Conservation (phyloP, 768 basidiomycete genomes). For the Tricholoma matsutake region DNA sequence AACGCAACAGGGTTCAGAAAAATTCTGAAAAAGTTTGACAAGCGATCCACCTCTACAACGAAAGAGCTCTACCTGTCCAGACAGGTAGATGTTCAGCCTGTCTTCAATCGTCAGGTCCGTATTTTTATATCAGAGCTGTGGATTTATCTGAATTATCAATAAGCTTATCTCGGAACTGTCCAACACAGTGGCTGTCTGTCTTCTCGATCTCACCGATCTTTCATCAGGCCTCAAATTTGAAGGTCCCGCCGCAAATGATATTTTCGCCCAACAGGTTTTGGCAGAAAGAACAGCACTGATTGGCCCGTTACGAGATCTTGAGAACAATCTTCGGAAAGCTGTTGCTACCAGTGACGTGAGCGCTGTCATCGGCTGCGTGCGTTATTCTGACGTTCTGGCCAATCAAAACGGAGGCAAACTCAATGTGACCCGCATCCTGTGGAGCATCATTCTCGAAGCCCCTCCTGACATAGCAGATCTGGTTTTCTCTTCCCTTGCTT, state of each 20-base stretch:
- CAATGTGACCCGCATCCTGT: constrained; percentile 87
- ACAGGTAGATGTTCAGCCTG: constrained; percentile 98
- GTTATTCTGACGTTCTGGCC: constrained; percentile 63
- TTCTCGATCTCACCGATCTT: constrained; percentile 75
- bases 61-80: constrained; percentile 95
- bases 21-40: constrained; percentile 98
- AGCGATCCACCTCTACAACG: constrained; percentile 90
- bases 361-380: constrained; percentile 66
- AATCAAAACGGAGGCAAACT: constrained; percentile 58
- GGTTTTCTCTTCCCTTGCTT: constrained; percentile 62
- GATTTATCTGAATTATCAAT: constrained; percentile 8
- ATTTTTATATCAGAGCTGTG: constrained; percentile 1
- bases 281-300: constrained; percentile 57
- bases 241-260: constrained; percentile 71
- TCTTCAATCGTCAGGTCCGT: constrained; percentile 89
- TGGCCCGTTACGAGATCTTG: constrained; percentile 84
- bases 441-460: constrained; percentile 88
- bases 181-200: constrained; percentile 84
- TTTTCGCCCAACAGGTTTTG: constrained; percentile 69
- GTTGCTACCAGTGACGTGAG: constrained; percentile 57
- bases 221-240: constrained; percentile 77
- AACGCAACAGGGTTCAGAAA: constrained; percentile 97
- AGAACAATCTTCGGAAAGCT: constrained; percentile 81
- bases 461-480: constrained; percentile 69
- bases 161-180: constrained; percentile 94